A percentile compares a stretch with the other conserved stretches of the same genome.
Conservation (phyloP, 495 filamentous ascomycete genomes). For the Cercophora newfieldiana region DNA sequence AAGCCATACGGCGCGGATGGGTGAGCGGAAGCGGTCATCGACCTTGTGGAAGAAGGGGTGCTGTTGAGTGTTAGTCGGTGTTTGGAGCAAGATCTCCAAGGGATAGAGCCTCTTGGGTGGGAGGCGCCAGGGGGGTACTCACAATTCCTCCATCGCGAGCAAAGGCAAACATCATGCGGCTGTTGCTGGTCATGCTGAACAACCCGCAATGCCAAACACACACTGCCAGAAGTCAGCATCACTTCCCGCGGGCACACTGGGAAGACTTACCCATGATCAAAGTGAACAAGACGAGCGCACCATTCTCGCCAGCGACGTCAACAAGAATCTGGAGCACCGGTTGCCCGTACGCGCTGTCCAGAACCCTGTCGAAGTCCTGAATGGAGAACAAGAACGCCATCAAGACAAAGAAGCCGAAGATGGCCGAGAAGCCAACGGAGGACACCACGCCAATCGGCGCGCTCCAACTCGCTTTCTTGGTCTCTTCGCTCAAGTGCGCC, state of each 20-base stretch:
- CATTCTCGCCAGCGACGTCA: constrained; percentile 55
- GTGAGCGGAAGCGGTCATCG: constrained; percentile 53
- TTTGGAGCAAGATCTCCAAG: background rate
- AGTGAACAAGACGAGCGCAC: constrained; percentile 56
- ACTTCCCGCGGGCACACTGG: too few species aligned
- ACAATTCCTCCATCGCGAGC: constrained; percentile 54
- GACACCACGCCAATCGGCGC: constrained; percentile 62
- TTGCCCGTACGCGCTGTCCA: constrained; percentile 46
- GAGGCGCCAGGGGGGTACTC: too few species aligned
- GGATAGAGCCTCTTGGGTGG: too few species aligned
- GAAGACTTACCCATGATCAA: constrained; percentile 49
- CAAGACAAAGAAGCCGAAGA: constrained; percentile 66
- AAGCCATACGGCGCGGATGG: constrained; percentile 60
- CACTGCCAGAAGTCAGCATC: constrained; percentile 25
- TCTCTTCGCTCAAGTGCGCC: constrained; percentile 62
- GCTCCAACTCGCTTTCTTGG: constrained; percentile 57
- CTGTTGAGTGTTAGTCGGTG: constrained; percentile 13
- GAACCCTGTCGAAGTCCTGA: constrained; percentile 52
- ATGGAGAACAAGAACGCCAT: constrained; percentile 60
- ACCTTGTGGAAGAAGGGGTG: constrained; percentile 57
- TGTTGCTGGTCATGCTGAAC: constrained; percentile 60
- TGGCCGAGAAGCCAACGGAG: constrained; percentile 56
- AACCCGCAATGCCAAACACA: constrained; percentile 63
- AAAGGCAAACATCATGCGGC: constrained; percentile 67
- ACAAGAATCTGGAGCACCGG: constrained; percentile 60